A percentile compares a stretch with the other conserved stretches of the same genome.
Conservation (phyloP, 768 basidiomycete genomes). For the Lepiota venenata region DNA sequence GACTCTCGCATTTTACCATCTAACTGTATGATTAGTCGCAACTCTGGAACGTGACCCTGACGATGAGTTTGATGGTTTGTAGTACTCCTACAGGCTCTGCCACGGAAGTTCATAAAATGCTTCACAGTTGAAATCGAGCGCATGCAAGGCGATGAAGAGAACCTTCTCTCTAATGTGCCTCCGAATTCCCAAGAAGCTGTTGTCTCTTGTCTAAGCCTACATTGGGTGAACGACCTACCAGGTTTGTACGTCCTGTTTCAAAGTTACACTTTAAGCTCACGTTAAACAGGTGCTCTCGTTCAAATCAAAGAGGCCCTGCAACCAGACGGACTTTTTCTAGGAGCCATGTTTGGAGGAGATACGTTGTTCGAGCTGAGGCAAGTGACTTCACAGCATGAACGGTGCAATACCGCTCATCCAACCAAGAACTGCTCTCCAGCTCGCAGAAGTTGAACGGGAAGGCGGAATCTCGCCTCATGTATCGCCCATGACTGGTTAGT, state of each 20-base stretch:
- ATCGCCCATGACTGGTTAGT: conserved; percentile 94
- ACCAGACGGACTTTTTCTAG: conserved; percentile 93
- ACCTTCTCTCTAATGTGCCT: conserved; percentile 59
- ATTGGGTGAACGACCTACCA: conserved; percentile 98
- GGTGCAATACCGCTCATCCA: conserved; percentile 1
- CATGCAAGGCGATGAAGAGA: conserved; percentile 82
- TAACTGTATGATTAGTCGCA: conserved; percentile 40
- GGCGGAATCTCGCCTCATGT: conserved; percentile 96
- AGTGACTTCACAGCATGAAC: neutral
- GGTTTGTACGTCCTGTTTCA: conserved; percentile 42
- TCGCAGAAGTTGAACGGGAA: conserved; percentile 91
- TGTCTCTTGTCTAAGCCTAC: conserved; percentile 86
- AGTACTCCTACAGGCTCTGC: conserved; percentile 2
- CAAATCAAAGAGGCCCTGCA: conserved; percentile 83
- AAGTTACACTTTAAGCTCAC: neutral
- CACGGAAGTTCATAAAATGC: conserved; percentile 6
- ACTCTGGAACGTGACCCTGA: conserved; percentile 76
- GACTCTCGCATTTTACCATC: neutral
- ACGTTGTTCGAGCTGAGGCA: conserved; percentile 92
- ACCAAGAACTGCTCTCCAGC: conserved; percentile 81
- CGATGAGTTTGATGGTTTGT: conserved; percentile 74
- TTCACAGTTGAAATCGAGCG: conserved; percentile 71
- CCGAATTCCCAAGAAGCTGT: conserved; percentile 86
- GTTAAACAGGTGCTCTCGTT: conserved; percentile 62
- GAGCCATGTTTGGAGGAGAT: conserved; percentile 93